These are phyloP conservation scores for Penicillium coprophilum DNA, from an alignment of 495 filamentous ascomycete species.

Conservation along the genomic window DNA sequence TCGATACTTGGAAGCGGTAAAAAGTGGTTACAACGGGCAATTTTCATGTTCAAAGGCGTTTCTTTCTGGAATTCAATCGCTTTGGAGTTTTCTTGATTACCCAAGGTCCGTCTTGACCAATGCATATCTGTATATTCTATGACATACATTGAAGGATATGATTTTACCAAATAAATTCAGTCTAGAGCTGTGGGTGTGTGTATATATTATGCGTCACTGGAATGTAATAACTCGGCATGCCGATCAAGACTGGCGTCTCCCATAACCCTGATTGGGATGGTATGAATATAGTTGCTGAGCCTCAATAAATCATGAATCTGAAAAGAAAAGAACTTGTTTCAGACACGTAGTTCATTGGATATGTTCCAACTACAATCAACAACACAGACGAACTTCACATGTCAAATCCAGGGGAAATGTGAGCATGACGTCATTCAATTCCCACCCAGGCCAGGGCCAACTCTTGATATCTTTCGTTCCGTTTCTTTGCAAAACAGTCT, in stretches of 20 bases:
- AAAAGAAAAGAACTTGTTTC: background rate
- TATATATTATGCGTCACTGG: background rate
- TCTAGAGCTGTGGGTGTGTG: background rate
- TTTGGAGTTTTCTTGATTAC: constrained; percentile 12
- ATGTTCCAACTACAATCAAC: background rate
- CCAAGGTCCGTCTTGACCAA: constrained; percentile 8
- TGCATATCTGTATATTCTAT: constrained; percentile 9
- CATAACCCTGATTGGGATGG: background rate
- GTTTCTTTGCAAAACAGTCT: constrained; percentile 1
- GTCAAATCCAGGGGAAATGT: background rate
- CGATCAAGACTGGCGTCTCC: background rate
- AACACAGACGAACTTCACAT: background rate
- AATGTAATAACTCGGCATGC: constrained; percentile 1
- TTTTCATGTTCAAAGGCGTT: constrained; percentile 12
- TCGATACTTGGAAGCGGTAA: constrained; percentile 58
- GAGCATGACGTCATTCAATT: constrained; percentile 21
- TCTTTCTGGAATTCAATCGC: constrained; percentile 3
- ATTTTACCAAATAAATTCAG: background rate
- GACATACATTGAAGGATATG: constrained; percentile 2
- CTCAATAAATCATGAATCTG: constrained; percentile 1
- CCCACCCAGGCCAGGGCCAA: background rate
- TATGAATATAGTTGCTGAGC: background rate
- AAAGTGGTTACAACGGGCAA: background rate
- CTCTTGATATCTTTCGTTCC: constrained; percentile 1
- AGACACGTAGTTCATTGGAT: background rate